Base-by-base conservation (phyloP, 257 asterid species). In the Plantago major region DNA sequence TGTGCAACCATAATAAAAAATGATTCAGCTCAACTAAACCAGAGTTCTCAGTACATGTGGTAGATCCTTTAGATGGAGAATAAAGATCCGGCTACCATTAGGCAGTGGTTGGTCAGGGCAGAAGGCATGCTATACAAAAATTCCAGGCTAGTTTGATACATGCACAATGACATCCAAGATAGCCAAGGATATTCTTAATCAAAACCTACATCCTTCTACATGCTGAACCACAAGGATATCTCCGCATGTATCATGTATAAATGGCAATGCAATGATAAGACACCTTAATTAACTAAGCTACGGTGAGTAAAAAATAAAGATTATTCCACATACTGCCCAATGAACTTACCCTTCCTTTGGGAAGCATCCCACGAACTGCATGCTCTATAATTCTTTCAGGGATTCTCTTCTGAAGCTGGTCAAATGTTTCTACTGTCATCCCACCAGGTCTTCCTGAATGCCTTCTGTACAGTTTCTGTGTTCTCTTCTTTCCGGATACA, bases 291-390 rank as follows among this genome's bases (percentile, higher is more conserved):
- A 7, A 58, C 14, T 9, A 58, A 42, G 33, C 10, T 26, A 8
- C 42, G 49, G 10, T n/a, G 44, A 10, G 64, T 42, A 43, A 26
- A 9, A 16, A 59, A 46, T 53, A 16, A 11, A 38, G 15, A 14
- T 38, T 0, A 46, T 43, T 42, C 42, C 3, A 58, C 18, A 64
- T 40, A 12, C 13, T 45, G 58, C 7, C 15, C 7, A 22, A 50
- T 64, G 47, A 69, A 78, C 94, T 75, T 70, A 91, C 97, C 75
- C 90, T 76, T 26, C 95, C 95, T 70, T 92, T 89, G 3, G 95
- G 98, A 71, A 92, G 97, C 98, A 92, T 92, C 62, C 98, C 97
- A n/a, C 93, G 90, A 40, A 88, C 97, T 45, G 95, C 98, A 76
- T 92, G 98, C 82, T 92, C 98, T n/a, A 92, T 64, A 51, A 88